phyloP scores from a whole-genome alignment of 345 rosid species.

The Eucalyptus cladocalyx region DNA sequence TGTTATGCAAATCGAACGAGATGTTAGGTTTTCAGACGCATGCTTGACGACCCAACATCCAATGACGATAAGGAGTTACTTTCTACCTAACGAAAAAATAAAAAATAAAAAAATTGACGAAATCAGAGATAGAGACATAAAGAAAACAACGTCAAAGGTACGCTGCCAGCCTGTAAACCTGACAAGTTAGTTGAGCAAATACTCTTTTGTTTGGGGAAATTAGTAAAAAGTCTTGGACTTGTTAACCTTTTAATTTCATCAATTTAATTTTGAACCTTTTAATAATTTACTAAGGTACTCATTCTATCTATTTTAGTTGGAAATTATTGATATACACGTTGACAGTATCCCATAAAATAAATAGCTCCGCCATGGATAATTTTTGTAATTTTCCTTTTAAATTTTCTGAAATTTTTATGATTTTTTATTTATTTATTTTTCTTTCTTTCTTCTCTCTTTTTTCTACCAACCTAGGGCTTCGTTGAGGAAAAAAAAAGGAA shows the following conservation, averaged over 20 bases:
- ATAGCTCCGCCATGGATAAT: too few species aligned
- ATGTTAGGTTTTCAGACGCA: not conserved
- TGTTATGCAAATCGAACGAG: not conserved
- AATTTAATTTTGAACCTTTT: too few species aligned
- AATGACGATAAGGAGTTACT: not conserved
- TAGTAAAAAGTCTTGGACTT: too few species aligned
- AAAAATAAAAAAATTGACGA: not conserved
- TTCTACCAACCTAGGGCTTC: too few species aligned
- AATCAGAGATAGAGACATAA: not conserved
- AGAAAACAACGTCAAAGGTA: not conserved
- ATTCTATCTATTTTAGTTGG: too few species aligned
- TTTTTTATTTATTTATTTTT: too few species aligned
- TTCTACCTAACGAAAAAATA: not conserved
- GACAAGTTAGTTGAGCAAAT: not conserved
- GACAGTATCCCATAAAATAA: too few species aligned
- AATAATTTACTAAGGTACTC: too few species aligned
- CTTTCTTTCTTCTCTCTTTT: too few species aligned
- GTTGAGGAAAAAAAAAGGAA: too few species aligned
- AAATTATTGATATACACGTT: fast-evolving
- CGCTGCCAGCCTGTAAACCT: not conserved
- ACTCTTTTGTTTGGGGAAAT: not conserved
- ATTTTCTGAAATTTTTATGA: too few species aligned
- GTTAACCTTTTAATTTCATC: fast-evolving
- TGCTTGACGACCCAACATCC: not conserved
- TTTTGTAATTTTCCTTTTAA: too few species aligned